phyloP scores from a whole-genome alignment of 768 basidiomycete genomes.

The Punctularia strigosozonata region DNA sequence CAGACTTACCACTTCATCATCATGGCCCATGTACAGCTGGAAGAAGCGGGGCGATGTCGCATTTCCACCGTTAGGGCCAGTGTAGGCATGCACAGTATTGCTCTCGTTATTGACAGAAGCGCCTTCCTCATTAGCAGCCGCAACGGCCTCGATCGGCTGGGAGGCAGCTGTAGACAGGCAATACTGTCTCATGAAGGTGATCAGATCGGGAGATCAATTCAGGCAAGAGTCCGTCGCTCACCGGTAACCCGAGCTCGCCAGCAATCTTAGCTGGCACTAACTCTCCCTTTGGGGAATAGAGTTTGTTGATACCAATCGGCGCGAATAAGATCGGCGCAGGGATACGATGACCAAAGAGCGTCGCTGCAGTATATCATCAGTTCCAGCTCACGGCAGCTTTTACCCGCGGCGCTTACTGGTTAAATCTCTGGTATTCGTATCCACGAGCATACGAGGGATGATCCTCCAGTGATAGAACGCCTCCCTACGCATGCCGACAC shows the following conservation, averaged over 20 bases:
- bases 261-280: conserved; percentile 34
- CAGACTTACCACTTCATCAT: conserved; percentile 31
- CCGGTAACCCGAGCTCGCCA: conserved; percentile 33
- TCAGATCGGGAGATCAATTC: conserved; percentile 3
- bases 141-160: conserved; percentile 40
- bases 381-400: neutral
- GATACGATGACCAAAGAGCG: conserved; percentile 34
- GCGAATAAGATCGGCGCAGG: conserved; percentile 43
- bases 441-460: conserved; percentile 43
- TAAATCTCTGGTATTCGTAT: conserved; percentile 35
- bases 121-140: conserved; percentile 30
- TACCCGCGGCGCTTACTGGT: conserved; percentile 18
- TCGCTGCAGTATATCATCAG: conserved; percentile 14
- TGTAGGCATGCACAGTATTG: conserved; percentile 23
- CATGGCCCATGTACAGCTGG: conserved; percentile 45
- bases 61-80: conserved; percentile 21
- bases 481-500: conserved; percentile 25
- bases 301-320: conserved; percentile 43
- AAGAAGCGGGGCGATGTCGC: conserved; percentile 35
- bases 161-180: conserved; percentile 40
- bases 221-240: conserved; percentile 5
- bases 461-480: conserved; percentile 46
- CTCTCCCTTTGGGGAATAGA: conserved; percentile 34
- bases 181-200: conserved; percentile 19
- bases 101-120: conserved; percentile 24